Base-by-base conservation (phyloP, 768 basidiomycete genomes). In the Lepiota subincarnata region DNA sequence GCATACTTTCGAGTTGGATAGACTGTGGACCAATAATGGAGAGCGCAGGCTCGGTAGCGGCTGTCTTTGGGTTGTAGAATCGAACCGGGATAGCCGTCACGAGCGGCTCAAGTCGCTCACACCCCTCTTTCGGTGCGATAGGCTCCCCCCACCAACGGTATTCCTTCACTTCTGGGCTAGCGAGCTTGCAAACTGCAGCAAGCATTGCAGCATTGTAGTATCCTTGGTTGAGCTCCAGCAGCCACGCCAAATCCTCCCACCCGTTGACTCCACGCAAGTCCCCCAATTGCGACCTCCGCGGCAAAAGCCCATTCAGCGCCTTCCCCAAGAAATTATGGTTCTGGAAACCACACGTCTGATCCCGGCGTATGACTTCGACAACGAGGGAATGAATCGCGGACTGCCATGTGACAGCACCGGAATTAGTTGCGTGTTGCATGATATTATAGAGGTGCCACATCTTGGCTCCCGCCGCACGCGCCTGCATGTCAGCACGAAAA, bases 241-340 rank as follows among this genome's bases (percentile, higher is more conserved):
- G 50, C 64, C 59, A 64, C 4, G 58, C 58, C 19, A 66, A 49
- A 45, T 66, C 64, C 2, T 45, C 56, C 64, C 64, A 64, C 8
- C 62, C 62, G 28, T 60, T 50, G 14, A 44, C 18, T 20, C 48
- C 57, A 4, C 19, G 26, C 18, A 60, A 43, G 43, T 59, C 55
- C 0, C 16, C 7, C 4, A 57, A 48, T 0, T 56, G 56, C 0
- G 64, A 47, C n/a, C 64, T 55, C 6, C 64, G 51, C 11, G 64
- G 64, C 16, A 65, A 51, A 6, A 64, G 48, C 1, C 64, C 64
- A 40, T 66, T 66, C 16, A 66, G 37, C 7, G 58, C 64, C 41
- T 58, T 62, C 1, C 64, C 64, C 11, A 66, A 51, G 14, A 45
- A 45, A n/a, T 60, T 50, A 50, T 64, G 61, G 13, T 61, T 39